phyloP scores from a whole-genome alignment of 495 filamentous ascomycete species.

The Ramalina intermedia region DNA sequence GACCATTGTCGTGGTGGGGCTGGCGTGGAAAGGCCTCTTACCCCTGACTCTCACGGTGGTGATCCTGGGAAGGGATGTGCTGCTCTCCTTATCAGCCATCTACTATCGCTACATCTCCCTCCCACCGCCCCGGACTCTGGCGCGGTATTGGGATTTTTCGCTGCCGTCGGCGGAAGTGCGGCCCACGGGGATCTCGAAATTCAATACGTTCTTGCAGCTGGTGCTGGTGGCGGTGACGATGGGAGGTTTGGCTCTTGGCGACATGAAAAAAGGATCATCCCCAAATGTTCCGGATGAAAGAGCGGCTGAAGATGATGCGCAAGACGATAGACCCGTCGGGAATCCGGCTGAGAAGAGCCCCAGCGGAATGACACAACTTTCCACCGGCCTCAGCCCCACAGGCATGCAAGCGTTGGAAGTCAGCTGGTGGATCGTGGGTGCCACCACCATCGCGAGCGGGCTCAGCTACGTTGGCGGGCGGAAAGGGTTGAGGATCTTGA shows the following conservation, averaged over 20 bases:
- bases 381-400: conserved; percentile 1
- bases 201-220: conserved; percentile 71
- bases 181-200: conserved; percentile 82
- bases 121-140: conserved; percentile 81
- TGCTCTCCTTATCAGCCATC: conserved; percentile 74
- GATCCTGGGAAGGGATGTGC: conserved; percentile 80
- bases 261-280: no score
- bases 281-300: no score
- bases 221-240: conserved; percentile 66
- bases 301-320: no score
- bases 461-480: conserved; percentile 70
- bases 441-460: conserved; percentile 74
- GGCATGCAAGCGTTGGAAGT: conserved; percentile 2
- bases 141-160: conserved; percentile 94
- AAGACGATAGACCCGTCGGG: background rate
- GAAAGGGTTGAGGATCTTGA: conserved; percentile 67
- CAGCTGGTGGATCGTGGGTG: conserved; percentile 57
- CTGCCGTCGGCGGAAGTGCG: conserved; percentile 86
- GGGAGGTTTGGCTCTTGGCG: conserved; percentile 47
- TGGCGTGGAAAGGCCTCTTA: conserved; percentile 54
- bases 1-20: conserved; percentile 72
- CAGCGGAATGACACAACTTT: conserved; percentile 4
- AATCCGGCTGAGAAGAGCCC: background rate
- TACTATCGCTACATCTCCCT: conserved; percentile 93
- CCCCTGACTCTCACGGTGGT: conserved; percentile 71